phyloP scores from a whole-genome alignment of 352 stramenopile genomes.

The Bremia lactucae region DNA sequence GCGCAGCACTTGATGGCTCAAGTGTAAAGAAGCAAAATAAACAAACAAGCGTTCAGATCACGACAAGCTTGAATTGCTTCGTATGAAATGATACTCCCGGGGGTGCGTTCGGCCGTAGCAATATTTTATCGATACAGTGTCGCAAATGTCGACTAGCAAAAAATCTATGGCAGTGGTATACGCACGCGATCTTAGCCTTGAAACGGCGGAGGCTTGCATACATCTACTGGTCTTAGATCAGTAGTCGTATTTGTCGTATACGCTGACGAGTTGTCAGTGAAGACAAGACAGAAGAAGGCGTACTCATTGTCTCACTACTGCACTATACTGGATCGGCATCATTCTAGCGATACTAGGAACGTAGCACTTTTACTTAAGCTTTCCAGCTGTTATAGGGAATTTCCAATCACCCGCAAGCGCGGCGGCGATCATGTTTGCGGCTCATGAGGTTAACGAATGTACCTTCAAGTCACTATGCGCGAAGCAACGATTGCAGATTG shows the following conservation, averaged over 20 bases:
- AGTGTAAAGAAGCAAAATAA: too few relatives aligned
- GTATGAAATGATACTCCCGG: too few relatives aligned
- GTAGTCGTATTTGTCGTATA: too few relatives aligned
- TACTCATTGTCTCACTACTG: slow-evolving; percentile 9
- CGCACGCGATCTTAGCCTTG: slow-evolving; percentile 9
- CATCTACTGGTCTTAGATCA: slow-evolving; percentile 1
- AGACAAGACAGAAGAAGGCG: slow-evolving; percentile 6
- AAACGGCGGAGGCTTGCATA: slow-evolving; percentile 5
- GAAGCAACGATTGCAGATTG: slow-evolving; percentile 9
- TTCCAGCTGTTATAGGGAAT: slow-evolving; percentile 5
- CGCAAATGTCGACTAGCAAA: too few relatives aligned
- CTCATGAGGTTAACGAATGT: slow-evolving; percentile 7
- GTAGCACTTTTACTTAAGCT: slow-evolving; percentile 10
- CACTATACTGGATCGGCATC: slow-evolving; percentile 9
- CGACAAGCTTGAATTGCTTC: too few relatives aligned
- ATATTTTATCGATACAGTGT: too few relatives aligned
- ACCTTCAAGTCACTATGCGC: slow-evolving; percentile 11
- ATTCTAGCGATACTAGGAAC: slow-evolving; percentile 1
- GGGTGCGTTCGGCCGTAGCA: too few relatives aligned
- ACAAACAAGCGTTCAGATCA: too few relatives aligned
- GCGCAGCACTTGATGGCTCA: too few relatives aligned
- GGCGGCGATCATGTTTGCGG: slow-evolving; percentile 14
- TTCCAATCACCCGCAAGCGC: slow-evolving; percentile 3
- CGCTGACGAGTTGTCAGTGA: not conserved
- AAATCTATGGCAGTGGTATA: too few relatives aligned